These are phyloP conservation scores for Orbilia javanica DNA, from an alignment of 2,329 filamentous ascomycete species.

Conservation along the genomic window DNA sequence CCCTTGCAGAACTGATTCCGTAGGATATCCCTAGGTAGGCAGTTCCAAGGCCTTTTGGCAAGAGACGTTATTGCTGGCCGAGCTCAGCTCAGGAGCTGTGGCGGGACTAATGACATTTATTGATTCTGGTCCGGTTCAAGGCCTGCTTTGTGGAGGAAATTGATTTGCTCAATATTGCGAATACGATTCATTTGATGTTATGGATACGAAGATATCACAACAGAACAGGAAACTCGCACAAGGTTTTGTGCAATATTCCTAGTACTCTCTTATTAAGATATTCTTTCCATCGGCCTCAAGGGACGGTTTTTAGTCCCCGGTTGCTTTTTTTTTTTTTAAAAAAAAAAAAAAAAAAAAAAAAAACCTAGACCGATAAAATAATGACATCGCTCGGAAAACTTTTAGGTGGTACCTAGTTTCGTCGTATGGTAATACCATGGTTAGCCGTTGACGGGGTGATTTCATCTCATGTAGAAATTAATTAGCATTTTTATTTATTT, in stretches of 20 bases:
- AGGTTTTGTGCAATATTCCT: not conserved
- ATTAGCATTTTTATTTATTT: too few relatives aligned
- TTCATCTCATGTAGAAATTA: not conserved
- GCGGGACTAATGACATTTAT: not conserved
- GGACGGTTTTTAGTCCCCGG: not conserved
- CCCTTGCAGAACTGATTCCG: not conserved
- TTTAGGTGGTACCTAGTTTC: too few relatives aligned
- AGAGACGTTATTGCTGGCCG: not conserved
- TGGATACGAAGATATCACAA: not conserved
- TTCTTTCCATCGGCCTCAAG: not conserved
- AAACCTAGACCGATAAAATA: not conserved
- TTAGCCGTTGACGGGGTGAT: not conserved
- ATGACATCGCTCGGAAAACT: not conserved
- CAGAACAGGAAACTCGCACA: not conserved
- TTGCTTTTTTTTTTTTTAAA: too few relatives aligned
- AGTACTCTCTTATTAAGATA: too few relatives aligned
- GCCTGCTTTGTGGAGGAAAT: not conserved
- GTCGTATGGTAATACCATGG: slow-evolving; percentile 9
- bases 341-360: too few relatives aligned
- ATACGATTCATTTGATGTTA: not conserved
- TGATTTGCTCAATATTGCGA: not conserved
- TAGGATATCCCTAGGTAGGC: slow-evolving; percentile 2
- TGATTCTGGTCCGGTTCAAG: too few relatives aligned
- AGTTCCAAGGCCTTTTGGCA: slow-evolving; percentile 11
- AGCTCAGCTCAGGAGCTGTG: not conserved